phyloP scores from a whole-genome alignment of 257 asterid genomes.

The Ilex asprella region DNA sequence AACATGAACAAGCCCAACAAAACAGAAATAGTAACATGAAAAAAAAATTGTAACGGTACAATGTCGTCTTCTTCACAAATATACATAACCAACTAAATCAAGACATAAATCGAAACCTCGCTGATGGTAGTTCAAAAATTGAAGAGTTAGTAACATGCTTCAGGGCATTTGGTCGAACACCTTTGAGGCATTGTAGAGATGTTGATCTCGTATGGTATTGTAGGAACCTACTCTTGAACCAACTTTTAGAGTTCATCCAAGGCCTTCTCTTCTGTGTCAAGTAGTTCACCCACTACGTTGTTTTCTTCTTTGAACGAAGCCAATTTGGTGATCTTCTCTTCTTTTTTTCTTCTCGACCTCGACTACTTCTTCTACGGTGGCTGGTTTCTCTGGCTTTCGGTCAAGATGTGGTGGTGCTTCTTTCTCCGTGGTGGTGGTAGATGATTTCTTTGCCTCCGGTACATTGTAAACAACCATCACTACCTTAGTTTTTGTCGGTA shows the following conservation, averaged over 20 bases:
- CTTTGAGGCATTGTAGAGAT: no score
- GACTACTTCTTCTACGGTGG: slow-evolving; percentile 14
- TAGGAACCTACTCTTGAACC: slow-evolving; percentile 51
- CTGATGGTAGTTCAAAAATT: no score
- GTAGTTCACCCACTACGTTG: slow-evolving; percentile 59
- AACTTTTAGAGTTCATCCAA: slow-evolving; percentile 45
- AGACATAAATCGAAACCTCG: no score
- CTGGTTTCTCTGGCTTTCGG: slow-evolving; percentile 22
- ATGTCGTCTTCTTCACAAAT: no score
- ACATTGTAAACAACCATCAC: slow-evolving; percentile 23
- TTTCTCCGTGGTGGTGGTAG: slow-evolving; percentile 17
- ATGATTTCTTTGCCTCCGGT: slow-evolving; percentile 32
- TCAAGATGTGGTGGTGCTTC: slow-evolving; percentile 24
- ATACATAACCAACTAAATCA: no score
- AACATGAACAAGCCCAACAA: no score
- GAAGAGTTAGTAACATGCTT: no score
- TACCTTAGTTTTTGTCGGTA: slow-evolving; percentile 17
- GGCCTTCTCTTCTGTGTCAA: slow-evolving; percentile 55
- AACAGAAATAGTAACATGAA: no score
- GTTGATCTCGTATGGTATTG: no score
- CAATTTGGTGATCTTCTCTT: slow-evolving; percentile 33
- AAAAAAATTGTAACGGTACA: no score
- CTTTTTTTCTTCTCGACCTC: slow-evolving; percentile 16
- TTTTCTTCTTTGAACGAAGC: slow-evolving; percentile 57
- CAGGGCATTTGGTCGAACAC: no score